phyloP scores from a whole-genome alignment of 1,284 basidiomycete genomes.

The Volvariella volvacea region DNA sequence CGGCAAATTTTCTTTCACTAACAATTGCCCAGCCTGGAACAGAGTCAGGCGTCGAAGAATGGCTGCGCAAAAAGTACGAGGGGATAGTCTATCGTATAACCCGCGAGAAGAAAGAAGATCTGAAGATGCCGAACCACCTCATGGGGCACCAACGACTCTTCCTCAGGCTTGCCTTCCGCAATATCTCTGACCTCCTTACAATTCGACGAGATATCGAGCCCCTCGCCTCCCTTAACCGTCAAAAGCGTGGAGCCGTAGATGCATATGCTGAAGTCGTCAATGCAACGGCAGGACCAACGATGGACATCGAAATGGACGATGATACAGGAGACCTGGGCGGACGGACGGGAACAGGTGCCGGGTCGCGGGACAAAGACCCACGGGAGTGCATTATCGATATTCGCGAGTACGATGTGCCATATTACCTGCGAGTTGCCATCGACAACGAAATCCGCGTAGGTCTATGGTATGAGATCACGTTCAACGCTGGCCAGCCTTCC shows the following conservation, averaged over 20 bases:
- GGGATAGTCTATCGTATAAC: conserved; percentile 76
- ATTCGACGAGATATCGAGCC: conserved; percentile 89
- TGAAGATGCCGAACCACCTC: conserved; percentile 93
- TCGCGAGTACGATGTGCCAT: conserved; percentile 95
- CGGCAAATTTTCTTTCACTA: conserved; percentile 4
- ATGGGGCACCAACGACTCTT: conserved; percentile 87
- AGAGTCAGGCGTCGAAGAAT: conserved; percentile 92
- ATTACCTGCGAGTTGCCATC: conserved; percentile 97
- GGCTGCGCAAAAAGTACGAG: conserved; percentile 92
- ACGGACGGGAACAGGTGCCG: conserved; percentile 25
- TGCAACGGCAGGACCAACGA: conserved; percentile 54
- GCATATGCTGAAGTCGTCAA: conserved; percentile 98
- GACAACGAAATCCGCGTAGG: conserved; percentile 98
- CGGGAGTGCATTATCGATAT: conserved; percentile 91
- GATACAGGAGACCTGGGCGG: conserved; percentile 53
- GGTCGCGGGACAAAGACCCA: conserved; percentile 65
- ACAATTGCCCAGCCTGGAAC: conserved; percentile 60
- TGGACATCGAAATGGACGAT: conserved; percentile 66
- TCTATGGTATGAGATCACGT: conserved; percentile 91
- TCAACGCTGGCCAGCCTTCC: conserved; percentile 76
- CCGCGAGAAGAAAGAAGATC: conserved; percentile 87
- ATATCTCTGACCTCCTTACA: conserved; percentile 85
- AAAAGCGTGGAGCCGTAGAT: conserved; percentile 94
- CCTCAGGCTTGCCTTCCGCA: conserved; percentile 87
- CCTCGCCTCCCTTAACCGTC: conserved; percentile 83